These are phyloP conservation scores for Fraxinus ornus DNA, from an alignment of 305 asterid species.

Conservation along the genomic window DNA sequence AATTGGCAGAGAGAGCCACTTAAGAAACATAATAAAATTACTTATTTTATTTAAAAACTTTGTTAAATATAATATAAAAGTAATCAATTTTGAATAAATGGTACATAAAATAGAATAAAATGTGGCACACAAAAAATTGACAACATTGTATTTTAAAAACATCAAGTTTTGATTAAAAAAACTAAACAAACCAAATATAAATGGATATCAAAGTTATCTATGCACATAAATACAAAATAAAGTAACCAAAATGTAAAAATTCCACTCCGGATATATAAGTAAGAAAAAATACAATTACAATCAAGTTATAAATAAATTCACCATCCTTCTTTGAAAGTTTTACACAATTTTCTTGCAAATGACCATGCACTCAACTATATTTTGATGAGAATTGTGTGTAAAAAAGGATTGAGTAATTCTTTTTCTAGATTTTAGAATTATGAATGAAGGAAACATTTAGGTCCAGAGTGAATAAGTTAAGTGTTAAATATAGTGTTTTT, in stretches of 20 bases:
- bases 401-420: background rate
- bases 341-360: background rate
- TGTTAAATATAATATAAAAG: background rate
- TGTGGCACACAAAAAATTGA: background rate
- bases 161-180: background rate
- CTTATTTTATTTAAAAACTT: too few species aligned
- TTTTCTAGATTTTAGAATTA: background rate
- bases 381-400: background rate
- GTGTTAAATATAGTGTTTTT: background rate
- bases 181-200: background rate
- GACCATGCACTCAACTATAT: background rate
- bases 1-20: background rate
- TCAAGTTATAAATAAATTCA: background rate
- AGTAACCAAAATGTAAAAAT: background rate
- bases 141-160: background rate
- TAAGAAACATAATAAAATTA: background rate
- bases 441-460: background rate
- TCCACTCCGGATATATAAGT: background rate
- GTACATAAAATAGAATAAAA: background rate
- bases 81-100: background rate
- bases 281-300: background rate
- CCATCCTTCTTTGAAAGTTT: background rate
- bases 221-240: background rate
- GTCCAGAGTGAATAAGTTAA: background rate
- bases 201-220: background rate